Base-by-base conservation (phyloP, 371 early-diverging fungal species). In the Catenaria anguillulae region DNA sequence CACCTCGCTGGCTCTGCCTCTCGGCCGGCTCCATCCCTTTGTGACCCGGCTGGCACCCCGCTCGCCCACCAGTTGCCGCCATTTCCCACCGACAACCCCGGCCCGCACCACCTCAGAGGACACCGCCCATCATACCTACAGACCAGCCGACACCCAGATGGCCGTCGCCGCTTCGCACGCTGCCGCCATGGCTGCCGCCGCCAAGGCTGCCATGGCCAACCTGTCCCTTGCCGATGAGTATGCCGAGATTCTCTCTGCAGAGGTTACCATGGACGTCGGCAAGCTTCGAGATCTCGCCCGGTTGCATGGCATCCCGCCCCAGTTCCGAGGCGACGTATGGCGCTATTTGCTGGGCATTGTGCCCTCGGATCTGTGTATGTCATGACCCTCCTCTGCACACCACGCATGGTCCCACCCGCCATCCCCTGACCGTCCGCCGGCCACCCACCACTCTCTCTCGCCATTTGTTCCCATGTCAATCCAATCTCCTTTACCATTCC, bases 241-340 rank as follows among this genome's bases (percentile, higher is more conserved):
- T 70, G 70, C 76, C 65, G 89, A 90, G 59, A 80, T 91, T 40
- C 74, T 93, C 46, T 84, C 85, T 70, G 84, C 92, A 23, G 93
- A 92, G 70, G 88, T 88, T 24, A 82, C 82, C 67, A 82, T 94
- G 59, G 93, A 93, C 65, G 71, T 93, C 40, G 87, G 87, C 64
- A 82, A 84, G 73, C 76, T 94, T 62, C 75, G 90, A 55, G 80
- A 84, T 60, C 74, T 82, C 48, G 86, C 92, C 5, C 78, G 86
- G 56, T 23, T 21, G 26, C 85, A 90, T 70, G 95, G 95, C n/a
- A 74, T 93, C 63, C 92, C 95, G 12, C 76, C 80, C 60, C 84
- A 88, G 69, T 74, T 92, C 62, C 79, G 87, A 72, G 86, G 84
- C 66, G 88, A 88, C 62, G 90, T 87, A 43, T 93, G 94, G 94